phyloP scores from a whole-genome alignment of 1,139 yeast genomes.

The Debaryomyces subglobosus region DNA sequence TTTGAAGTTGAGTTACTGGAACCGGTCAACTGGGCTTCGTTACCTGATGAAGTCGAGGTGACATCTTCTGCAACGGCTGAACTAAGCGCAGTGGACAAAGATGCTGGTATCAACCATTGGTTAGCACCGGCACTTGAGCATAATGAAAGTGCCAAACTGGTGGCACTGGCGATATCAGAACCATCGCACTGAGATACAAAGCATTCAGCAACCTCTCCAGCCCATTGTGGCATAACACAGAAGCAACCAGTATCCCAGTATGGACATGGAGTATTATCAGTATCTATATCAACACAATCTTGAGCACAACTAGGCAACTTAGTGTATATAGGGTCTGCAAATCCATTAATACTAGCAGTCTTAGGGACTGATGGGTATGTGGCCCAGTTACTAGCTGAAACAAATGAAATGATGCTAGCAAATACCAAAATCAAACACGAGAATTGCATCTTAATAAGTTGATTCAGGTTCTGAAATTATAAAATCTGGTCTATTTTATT shows the following conservation, averaged over 20 bases:
- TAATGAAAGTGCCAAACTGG: conserved; percentile 29
- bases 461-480: background rate
- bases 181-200: conserved; percentile 33
- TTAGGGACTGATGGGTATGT: conserved; percentile 42
- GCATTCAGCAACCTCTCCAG: conserved; percentile 32
- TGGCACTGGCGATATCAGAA: conserved; percentile 23
- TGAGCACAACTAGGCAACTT: conserved; percentile 34
- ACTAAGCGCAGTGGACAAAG: conserved; percentile 35
- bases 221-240: conserved; percentile 37
- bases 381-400: conserved; percentile 18
- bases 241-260: conserved; percentile 46
- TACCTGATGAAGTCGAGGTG: background rate
- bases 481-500: background rate
- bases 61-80: conserved; percentile 25
- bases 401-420: background rate
- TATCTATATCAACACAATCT: conserved; percentile 25
- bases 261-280: conserved; percentile 40
- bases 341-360: conserved; percentile 45
- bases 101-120: conserved; percentile 28
- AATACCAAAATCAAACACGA: background rate
- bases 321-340: conserved; percentile 41
- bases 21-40: background rate
- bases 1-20: background rate
- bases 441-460: background rate
- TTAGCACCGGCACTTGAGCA: conserved; percentile 33